Evolutionary conservation across 495 filamentous ascomycete species (phyloP).

Genomic region (Penicillium silybi): DNA sequence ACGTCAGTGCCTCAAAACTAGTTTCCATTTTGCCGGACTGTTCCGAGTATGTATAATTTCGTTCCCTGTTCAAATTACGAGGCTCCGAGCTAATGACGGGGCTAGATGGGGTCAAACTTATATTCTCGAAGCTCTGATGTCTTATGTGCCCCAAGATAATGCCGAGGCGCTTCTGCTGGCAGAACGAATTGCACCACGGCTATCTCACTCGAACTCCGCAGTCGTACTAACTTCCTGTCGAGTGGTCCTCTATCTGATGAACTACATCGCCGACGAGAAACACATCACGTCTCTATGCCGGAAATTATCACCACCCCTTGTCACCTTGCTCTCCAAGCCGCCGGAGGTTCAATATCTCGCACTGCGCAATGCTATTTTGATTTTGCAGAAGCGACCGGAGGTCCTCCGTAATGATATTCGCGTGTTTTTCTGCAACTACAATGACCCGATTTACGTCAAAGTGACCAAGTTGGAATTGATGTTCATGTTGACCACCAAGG

Average conservation of each 20-base stretch:
- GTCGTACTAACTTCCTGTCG: constrained; percentile 95
- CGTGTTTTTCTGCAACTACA: constrained; percentile 99
- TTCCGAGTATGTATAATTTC: constrained; percentile 69
- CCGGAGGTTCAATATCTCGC: constrained; percentile 97
- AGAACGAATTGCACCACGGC: constrained; percentile 86
- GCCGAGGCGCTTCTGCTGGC: constrained; percentile 84
- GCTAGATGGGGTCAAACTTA: constrained; percentile 97
- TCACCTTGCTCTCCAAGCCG: constrained; percentile 92
- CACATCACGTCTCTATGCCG: constrained; percentile 84
- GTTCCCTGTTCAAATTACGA: background rate
- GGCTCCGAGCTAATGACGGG: constrained; percentile 22
- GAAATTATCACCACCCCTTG: constrained; percentile 91
- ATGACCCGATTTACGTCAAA: constrained; percentile 99
- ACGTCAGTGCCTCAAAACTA: constrained; percentile 94
- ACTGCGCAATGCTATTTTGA: constrained; percentile 88
- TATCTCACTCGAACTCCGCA: constrained; percentile 94
- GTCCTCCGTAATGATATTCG: constrained; percentile 95
- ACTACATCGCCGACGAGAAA: constrained; percentile 94
- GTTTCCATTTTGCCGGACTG: constrained; percentile 95
- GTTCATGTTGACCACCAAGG: constrained; percentile 96
- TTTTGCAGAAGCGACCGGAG: constrained; percentile 89
- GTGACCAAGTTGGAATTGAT: constrained; percentile 98
- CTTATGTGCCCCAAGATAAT: constrained; percentile 90
- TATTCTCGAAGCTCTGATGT: constrained; percentile 97
- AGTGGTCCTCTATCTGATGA: constrained; percentile 97